Base-by-base conservation (phyloP, 108 stramenopile species). In the Bacterosira constricta region DNA sequence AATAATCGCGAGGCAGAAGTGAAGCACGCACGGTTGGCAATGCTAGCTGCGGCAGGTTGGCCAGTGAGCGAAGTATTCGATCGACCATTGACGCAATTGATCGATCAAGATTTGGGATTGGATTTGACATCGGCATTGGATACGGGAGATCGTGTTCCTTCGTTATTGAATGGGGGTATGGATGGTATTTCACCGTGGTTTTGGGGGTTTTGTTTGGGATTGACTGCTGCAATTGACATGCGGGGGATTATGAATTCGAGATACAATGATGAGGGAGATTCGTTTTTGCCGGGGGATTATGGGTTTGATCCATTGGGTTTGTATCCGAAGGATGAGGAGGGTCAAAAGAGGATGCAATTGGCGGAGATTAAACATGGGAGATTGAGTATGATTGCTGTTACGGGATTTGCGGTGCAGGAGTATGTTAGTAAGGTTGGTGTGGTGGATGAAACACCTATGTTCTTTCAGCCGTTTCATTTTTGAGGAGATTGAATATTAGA, bases 21-120 rank as follows among this genome's bases (percentile, higher is more conserved):
- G 27, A 96, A 96, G 61, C 95, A 96, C 75, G 81, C 89, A 88
- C 92, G 23, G 92, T n/a, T n/a, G n/a, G n/a, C n/a, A n/a, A n/a
- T n/a, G n/a, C n/a, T n/a, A n/a, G n/a, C n/a, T n/a, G n/a, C 90
- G 23, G 80, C 86, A 21, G 95, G 92, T 21, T 93, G 92, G 92
- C 95, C 95, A 0, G 36, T 87, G 0, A 82, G 86, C 6, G 95
- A 96, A 76, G 57, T 93, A 17, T 78, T 83, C 50, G 89, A 96
- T 73, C 58, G 71, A 50, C 51, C 31, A 27, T 83, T 95, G 79
- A 88, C 91, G 18, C 53, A 82, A 38, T 66, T 54, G 45, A 26
- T 66, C 35, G 73, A 75, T 31, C 7, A 30, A 15, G 4, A 46
- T 27, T 50, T 51, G 20, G 58, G 56, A 30, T 78, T 91, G 35